Conservation (phyloP, 805 yeast genomes). For the Ogataea polymorpha region DNA sequence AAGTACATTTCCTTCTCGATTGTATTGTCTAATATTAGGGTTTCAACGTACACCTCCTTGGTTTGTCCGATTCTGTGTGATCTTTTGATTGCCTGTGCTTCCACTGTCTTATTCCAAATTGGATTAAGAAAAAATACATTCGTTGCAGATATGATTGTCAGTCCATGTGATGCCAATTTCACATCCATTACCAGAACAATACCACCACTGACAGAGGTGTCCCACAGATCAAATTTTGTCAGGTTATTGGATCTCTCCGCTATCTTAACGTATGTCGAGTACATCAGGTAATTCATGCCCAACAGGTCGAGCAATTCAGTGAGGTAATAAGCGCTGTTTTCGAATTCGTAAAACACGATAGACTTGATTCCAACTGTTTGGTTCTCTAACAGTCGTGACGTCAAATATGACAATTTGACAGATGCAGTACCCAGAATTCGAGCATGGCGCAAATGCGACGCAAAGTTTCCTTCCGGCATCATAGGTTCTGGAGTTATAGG, state of each 20-base stretch:
- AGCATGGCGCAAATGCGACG: constrained; percentile 33
- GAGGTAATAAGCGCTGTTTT: constrained; percentile 65
- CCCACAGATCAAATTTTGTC: constrained; percentile 44
- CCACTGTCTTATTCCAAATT: constrained; percentile 65
- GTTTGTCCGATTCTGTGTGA: constrained; percentile 75
- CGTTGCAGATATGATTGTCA: constrained; percentile 66
- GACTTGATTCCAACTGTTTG: constrained; percentile 47
- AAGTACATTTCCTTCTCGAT: constrained; percentile 67
- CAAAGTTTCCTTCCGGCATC: constrained; percentile 18
- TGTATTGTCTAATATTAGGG: constrained; percentile 57
- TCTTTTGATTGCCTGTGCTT: constrained; percentile 75
- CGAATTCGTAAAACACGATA: constrained; percentile 66
- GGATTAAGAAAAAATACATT: constrained; percentile 69
- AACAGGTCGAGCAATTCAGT: constrained; percentile 61
- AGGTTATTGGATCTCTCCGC: constrained; percentile 51
- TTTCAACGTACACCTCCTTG: constrained; percentile 64
- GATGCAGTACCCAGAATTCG: constrained; percentile 60
- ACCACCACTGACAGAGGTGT: constrained; percentile 44
- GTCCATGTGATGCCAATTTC: constrained; percentile 64
- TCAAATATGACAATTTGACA: constrained; percentile 58
- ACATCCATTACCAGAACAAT: constrained; percentile 63
- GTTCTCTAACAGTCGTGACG: constrained; percentile 52
- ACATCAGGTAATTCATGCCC: constrained; percentile 59
- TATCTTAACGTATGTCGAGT: constrained; percentile 57
- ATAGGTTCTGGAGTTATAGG: constrained; percentile 28